phyloP scores from a whole-genome alignment of 345 rosid species.

The Bretschneidera sinensis region DNA sequence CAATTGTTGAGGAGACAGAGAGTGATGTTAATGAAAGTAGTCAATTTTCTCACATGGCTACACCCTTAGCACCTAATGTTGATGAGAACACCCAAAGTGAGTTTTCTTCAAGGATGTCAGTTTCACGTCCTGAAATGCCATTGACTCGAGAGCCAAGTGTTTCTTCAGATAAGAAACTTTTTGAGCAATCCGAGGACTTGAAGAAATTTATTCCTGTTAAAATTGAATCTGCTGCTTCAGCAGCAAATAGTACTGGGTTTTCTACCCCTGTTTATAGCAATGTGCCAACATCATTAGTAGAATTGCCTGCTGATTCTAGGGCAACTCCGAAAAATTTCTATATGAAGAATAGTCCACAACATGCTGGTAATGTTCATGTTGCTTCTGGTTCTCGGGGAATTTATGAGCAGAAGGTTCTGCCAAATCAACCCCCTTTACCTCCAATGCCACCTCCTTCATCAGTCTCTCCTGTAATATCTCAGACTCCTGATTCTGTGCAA shows the following conservation, averaged over 20 bases:
- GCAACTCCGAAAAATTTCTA: slow-evolving; percentile 53
- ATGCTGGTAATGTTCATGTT: slow-evolving; percentile 30
- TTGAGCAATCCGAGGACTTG: slow-evolving; percentile 65
- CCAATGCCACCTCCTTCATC: slow-evolving; percentile 77
- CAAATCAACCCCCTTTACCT: slow-evolving; percentile 90
- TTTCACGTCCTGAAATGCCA: slow-evolving; percentile 61
- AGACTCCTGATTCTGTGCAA: slow-evolving; percentile 43
- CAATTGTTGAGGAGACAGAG: slow-evolving; percentile 92
- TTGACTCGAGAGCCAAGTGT: slow-evolving; percentile 75
- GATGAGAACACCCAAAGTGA: slow-evolving; percentile 83
- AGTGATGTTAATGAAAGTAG: slow-evolving; percentile 67
- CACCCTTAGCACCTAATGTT: slow-evolving; percentile 59
- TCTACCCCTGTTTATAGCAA: slow-evolving; percentile 44
- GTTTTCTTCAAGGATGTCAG: slow-evolving; percentile 88
- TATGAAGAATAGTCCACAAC: slow-evolving; percentile 59
- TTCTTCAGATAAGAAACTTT: slow-evolving; percentile 73
- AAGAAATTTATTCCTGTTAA: slow-evolving; percentile 45
- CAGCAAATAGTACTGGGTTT: slow-evolving; percentile 43
- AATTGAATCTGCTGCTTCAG: slow-evolving; percentile 36
- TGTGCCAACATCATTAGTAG: slow-evolving; percentile 38
- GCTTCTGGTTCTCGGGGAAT: slow-evolving; percentile 56
- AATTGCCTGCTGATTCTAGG: slow-evolving; percentile 56
- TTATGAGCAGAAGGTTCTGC: slow-evolving; percentile 59
- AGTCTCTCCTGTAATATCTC: slow-evolving; percentile 46
- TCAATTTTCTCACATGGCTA: slow-evolving; percentile 64